Conservation (phyloP, 1,139 yeast genomes). For the Suhomyces chickasaworum region DNA sequence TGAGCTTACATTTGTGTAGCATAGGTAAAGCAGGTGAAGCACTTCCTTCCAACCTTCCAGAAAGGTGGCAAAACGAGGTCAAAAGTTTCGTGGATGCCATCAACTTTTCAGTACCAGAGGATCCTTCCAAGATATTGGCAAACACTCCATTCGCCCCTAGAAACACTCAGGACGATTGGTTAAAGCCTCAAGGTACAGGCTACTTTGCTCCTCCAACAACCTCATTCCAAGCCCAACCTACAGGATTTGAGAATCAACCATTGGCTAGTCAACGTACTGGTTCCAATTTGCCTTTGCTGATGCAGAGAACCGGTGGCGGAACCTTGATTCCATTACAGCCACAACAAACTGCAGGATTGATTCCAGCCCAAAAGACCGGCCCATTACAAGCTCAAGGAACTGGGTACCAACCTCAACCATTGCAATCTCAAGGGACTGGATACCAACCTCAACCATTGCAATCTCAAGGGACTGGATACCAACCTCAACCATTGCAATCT, state of each 20-base stretch:
- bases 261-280: conserved; percentile 26
- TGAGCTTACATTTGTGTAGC: conserved; percentile 88
- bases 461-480: conserved; percentile 40
- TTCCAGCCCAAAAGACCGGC: conserved; percentile 46
- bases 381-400: conserved; percentile 23
- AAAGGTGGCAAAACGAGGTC: conserved; percentile 78
- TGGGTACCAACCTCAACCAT: conserved; percentile 20
- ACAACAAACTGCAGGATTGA: conserved; percentile 50
- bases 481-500: conserved; percentile 32
- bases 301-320: conserved; percentile 48
- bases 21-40: conserved; percentile 74
- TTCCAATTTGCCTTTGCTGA: conserved; percentile 23
- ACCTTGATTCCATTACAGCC: conserved; percentile 51
- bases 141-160: conserved; percentile 49
- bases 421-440: conserved; percentile 20
- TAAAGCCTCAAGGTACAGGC: conserved; percentile 31
- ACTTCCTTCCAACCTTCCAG: conserved; percentile 73
- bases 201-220: conserved; percentile 21
- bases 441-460: conserved; percentile 20
- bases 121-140: conserved; percentile 43
- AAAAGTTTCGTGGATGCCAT: conserved; percentile 86
- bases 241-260: conserved; percentile 32
- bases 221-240: conserved; percentile 38
- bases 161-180: conserved; percentile 32
- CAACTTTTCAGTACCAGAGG: conserved; percentile 74